Evolutionary conservation across 768 basidiomycete genomes (phyloP).

Genomic region (Lanmaoa pseudosensibilis): DNA sequence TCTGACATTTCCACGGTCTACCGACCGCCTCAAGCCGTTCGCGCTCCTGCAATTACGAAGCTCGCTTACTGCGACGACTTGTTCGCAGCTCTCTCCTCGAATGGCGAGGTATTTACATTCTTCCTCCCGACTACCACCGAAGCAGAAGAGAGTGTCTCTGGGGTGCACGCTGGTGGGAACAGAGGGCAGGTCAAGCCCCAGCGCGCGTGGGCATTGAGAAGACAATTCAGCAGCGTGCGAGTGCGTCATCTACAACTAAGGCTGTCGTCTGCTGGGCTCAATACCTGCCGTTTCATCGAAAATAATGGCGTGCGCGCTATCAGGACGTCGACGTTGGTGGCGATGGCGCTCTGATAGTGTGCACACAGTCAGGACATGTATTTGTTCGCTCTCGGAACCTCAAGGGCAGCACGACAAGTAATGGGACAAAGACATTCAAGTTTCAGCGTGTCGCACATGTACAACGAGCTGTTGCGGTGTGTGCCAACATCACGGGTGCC

Average conservation of each 20-base stretch:
- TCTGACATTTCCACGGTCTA: conserved; percentile 68
- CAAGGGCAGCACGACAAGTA: conserved; percentile 25
- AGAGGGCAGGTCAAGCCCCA: conserved; percentile 64
- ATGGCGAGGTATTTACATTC: conserved; percentile 93
- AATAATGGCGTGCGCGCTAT: not conserved
- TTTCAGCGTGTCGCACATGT: conserved; percentile 79
- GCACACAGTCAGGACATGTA: conserved; percentile 93
- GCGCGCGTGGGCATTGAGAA: conserved; percentile 86
- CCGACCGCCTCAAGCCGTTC: conserved; percentile 74
- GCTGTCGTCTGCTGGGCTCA: not conserved
- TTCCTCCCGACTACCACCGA: conserved; percentile 41
- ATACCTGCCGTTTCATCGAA: not conserved
- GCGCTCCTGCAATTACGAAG: conserved; percentile 73
- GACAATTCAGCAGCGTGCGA: conserved; percentile 81
- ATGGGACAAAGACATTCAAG: conserved; percentile 56
- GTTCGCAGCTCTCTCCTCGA: conserved; percentile 79
- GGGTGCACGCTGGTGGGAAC: conserved; percentile 17
- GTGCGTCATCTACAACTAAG: conserved; percentile 37
- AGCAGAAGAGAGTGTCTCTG: conserved; percentile 16
- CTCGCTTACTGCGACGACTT: conserved; percentile 75
- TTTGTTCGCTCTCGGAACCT: conserved; percentile 72
- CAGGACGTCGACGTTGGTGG: conserved; percentile 87
- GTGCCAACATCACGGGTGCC: conserved; percentile 82
- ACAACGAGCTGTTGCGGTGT: conserved; percentile 84
- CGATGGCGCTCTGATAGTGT: conserved; percentile 87